A percentile compares a stretch with the other conserved stretches of the same genome.
These are phyloP conservation scores for Fusarium odoratissimum DNA, from an alignment of 2,329 filamentous ascomycete species.

Conservation along the genomic window DNA sequence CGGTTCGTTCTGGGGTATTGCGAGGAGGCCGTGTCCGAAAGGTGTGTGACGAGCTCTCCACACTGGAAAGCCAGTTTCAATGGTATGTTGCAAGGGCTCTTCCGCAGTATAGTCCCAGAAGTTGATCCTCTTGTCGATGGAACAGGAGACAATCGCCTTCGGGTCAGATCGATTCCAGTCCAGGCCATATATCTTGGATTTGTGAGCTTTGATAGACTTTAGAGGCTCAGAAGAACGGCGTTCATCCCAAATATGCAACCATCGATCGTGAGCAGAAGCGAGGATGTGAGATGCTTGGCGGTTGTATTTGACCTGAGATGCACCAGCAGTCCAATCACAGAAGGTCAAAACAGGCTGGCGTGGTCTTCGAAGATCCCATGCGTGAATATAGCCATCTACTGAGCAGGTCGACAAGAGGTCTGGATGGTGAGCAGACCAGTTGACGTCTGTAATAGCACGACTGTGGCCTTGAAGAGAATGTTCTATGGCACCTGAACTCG, in stretches of 20 bases:
- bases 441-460: constrained; percentile 93
- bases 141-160: constrained; percentile 84
- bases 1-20: constrained; percentile 92
- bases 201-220: constrained; percentile 86
- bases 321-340: constrained; percentile 93
- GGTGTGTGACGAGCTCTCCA: constrained; percentile 93
- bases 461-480: constrained; percentile 86
- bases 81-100: constrained; percentile 78
- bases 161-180: constrained; percentile 89
- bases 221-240: constrained; percentile 82
- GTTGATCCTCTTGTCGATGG: constrained; percentile 90
- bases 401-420: constrained; percentile 91
- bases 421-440: constrained; percentile 93
- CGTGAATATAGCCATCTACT: constrained; percentile 92
- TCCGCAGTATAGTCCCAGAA: constrained; percentile 84
- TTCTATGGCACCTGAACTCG: constrained; percentile 77
- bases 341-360: constrained; percentile 81
- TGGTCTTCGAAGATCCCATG: constrained; percentile 86
- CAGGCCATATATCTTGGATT: constrained; percentile 93
- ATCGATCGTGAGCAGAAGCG: constrained; percentile 90
- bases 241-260: constrained; percentile 90
- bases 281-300: constrained; percentile 87
- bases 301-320: constrained; percentile 96
- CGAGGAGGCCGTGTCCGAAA: constrained; percentile 85
- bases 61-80: constrained; percentile 85